Evolutionary conservation across 352 stramenopile species (phyloP), one percentile per base, ranked within the genome.

Genomic region (Aphanomyces invadans): DNA sequence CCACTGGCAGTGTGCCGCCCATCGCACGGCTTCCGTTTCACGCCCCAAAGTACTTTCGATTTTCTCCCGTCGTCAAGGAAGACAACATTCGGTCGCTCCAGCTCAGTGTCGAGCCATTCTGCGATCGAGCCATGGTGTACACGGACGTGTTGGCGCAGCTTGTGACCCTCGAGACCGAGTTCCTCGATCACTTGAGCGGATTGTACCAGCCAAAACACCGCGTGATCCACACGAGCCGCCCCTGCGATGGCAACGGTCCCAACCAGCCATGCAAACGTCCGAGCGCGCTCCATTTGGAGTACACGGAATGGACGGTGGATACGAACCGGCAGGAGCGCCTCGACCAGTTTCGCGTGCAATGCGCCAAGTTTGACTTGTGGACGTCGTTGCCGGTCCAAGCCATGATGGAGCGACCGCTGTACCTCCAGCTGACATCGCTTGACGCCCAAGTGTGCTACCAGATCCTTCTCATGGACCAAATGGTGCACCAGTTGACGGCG

Each of bases 261-360:
- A 83, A 80, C n/a, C 74, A 77, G 21, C 89, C 82, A 45, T 95
- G 86, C 52, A 74, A 77, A 12, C 78, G 74, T 12, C 79, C 86
- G 15, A 82, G 77, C 1, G 72, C 74, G 17, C 90, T 92, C 57
- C 80, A 79, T 21, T 89, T 95, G 56, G 86, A 93, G 60, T 95
- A 90, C 28, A 75, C 84, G 9, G 86, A 95, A 68, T 92, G 86
- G 84, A 76, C 81, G 29, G 85, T 90, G 25, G 83, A 93, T 70
- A 5, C 49, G 36, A 33, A 57, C 25, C 49, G 49, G 21, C 21
- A 36, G 5, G 49, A 57, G 23, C 49, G 49, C 25, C 19, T 57
- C 2, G 49, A 57, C 29, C 49, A 57, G 36, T 57, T 57, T 26
- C 49, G 25, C n/a, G 25, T 57, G 11, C 49, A 57, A 38, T 36